phyloP scores from a whole-genome alignment of 305 asterid genomes.

The Fraxinus baroniana region DNA sequence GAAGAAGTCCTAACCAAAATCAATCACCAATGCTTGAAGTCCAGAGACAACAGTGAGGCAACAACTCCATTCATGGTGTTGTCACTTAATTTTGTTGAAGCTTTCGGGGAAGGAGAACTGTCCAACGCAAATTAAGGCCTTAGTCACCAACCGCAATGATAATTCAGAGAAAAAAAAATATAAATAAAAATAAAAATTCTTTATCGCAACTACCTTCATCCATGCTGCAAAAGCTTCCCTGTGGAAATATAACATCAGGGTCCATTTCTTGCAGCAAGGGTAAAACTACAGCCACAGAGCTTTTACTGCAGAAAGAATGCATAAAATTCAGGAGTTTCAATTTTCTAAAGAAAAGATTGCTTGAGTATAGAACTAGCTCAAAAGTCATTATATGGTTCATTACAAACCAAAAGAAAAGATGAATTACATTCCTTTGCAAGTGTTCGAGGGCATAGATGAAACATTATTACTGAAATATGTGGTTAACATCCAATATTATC shows the following conservation, averaged over 20 bases:
- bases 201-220: constrained; percentile 55
- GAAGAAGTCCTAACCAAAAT: constrained; percentile 22
- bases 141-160: not conserved
- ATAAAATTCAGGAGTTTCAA: constrained; percentile 18
- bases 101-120: constrained; percentile 67
- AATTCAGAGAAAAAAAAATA: not conserved
- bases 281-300: constrained; percentile 54
- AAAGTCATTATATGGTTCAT: not conserved
- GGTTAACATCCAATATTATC: not conserved
- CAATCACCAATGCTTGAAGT: constrained; percentile 14
- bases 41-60: constrained; percentile 24
- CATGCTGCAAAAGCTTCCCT: constrained; percentile 60
- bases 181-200: not conserved
- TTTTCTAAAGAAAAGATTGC: constrained; percentile 1
- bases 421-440: not conserved
- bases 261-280: constrained; percentile 58
- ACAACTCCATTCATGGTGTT: constrained; percentile 14
- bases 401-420: not conserved
- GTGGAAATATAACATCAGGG: constrained; percentile 62
- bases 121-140: constrained; percentile 26
- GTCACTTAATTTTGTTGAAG: constrained; percentile 38
- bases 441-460: not conserved
- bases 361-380: constrained; percentile 3
- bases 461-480: not conserved
- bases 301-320: constrained; percentile 59